These are phyloP conservation scores for Epichloe coenophiala DNA, from an alignment of 2,329 filamentous ascomycete species.

Conservation along the genomic window DNA sequence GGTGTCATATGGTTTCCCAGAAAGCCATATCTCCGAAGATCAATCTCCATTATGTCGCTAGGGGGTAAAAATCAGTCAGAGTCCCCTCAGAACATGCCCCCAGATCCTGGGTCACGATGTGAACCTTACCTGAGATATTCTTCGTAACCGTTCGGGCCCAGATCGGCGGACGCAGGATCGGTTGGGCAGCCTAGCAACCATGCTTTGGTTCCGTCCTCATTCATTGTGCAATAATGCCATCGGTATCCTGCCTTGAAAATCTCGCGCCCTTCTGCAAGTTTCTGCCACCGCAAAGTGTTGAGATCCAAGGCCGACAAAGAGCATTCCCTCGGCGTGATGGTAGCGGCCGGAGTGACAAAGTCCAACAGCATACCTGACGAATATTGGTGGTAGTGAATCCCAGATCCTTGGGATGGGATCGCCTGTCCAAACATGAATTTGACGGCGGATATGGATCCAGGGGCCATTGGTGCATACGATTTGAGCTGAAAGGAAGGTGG, in stretches of 20 bases:
- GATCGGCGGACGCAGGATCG: slow-evolving; percentile 51
- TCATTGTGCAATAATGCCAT: slow-evolving; percentile 97
- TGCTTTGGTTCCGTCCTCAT: slow-evolving; percentile 87
- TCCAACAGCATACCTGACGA: slow-evolving; percentile 87
- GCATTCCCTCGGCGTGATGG: slow-evolving; percentile 75
- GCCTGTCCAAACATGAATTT: slow-evolving; percentile 74
- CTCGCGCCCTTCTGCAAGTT: slow-evolving; percentile 84
- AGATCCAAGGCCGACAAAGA: slow-evolving; percentile 83
- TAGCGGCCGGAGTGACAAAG: slow-evolving; percentile 83
- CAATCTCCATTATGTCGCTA: slow-evolving; percentile 82
- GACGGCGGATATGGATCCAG: slow-evolving; percentile 77
- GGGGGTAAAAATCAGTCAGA: background rate
- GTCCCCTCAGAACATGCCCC: background rate
- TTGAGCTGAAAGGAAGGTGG: slow-evolving; percentile 53
- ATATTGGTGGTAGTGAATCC: slow-evolving; percentile 91
- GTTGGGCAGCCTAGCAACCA: slow-evolving; percentile 91
- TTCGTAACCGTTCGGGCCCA: slow-evolving; percentile 60
- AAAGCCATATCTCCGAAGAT: slow-evolving; percentile 81
- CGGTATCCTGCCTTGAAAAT: slow-evolving; percentile 85
- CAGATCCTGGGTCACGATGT: background rate
- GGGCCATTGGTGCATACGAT: slow-evolving; percentile 69
- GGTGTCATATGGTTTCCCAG: slow-evolving; percentile 62
- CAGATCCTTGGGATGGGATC: slow-evolving; percentile 76
- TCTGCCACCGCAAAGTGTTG: slow-evolving; percentile 81
- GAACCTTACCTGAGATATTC: slow-evolving; percentile 58